Base-by-base conservation (phyloP, 768 basidiomycete genomes). In the Macrolepiota fuliginosa region DNA sequence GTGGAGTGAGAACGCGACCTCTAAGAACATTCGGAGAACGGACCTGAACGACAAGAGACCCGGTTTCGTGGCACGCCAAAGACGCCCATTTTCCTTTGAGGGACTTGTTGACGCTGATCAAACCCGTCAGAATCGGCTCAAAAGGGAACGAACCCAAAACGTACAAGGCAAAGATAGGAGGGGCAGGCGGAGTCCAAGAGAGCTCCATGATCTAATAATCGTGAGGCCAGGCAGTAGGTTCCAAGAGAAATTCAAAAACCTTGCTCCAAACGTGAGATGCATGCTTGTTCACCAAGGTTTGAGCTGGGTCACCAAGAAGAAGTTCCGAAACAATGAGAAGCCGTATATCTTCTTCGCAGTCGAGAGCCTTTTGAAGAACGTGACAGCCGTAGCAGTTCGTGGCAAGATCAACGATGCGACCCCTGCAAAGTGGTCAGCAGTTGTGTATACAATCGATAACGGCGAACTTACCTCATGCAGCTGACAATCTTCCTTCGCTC, bases 251-350 rank as follows among this genome's bases (percentile, higher is more conserved):
- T 71, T 22, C 64, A 39, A 46, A n/a, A 17, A 90, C 90, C 81
- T 94, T 94, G 75, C 91, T 92, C 92, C 92, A 94, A 35, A 94
- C 92, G 70, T 94, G 92, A 52, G 91, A 92, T 1, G 92, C 91
- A 70, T 94, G 92, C 71, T 94, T 94, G 73, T 94, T 94, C 7
- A 94, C 89, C 29, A 94, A 79, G 4, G 92, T 94, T 70, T 91
- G 84, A 0, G 91, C 90, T 7, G 92, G 92, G 69, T 94, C 92
- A 1, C 91, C 90, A 22, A 89, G 81, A 47, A 94, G 83, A 45
- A 94, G 81, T 71, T 94, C 92, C 2, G 90, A 90, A 22, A 94
- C 92, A 61, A 94, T 92, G 61, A 92, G 73, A 36, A 93, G 74
- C 37, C 91, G 82, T 46, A 93, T 87, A 59, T 94, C 92, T 72